Evolutionary conservation across 2,329 filamentous ascomycete genomes (phyloP).

Genomic region (Ophiostoma ulmi): DNA sequence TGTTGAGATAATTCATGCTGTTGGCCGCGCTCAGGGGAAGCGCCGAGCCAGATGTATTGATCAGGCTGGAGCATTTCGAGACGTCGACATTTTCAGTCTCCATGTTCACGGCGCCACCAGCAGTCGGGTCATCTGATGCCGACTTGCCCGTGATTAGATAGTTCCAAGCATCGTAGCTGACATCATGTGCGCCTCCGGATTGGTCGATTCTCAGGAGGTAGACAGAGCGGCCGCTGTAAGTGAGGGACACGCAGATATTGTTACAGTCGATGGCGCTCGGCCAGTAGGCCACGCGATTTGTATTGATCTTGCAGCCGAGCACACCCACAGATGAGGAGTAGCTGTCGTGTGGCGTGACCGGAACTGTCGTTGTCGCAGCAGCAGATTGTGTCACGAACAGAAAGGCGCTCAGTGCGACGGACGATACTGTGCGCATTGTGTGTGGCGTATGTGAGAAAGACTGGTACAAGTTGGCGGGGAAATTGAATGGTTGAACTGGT

Average conservation of each 20-base stretch:
- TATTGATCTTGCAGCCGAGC: constrained; percentile 55
- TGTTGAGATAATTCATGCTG: constrained; percentile 49
- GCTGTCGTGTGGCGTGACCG: constrained; percentile 50
- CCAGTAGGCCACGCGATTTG: constrained; percentile 57
- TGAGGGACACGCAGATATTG: constrained; percentile 52
- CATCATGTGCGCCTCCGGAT: constrained; percentile 52
- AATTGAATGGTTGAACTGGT: neutral
- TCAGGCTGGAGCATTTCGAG: constrained; percentile 44
- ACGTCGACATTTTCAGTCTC: constrained; percentile 42
- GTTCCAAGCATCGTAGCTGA: constrained; percentile 58
- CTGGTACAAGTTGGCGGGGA: neutral
- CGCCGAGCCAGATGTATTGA: constrained; percentile 38
- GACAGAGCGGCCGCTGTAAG: constrained; percentile 44
- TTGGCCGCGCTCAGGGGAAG: constrained; percentile 42
- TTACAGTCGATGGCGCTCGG: constrained; percentile 47
- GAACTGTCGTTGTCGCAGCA: constrained; percentile 29
- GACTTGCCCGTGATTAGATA: constrained; percentile 44
- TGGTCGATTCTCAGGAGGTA: constrained; percentile 54
- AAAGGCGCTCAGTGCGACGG: constrained; percentile 14
- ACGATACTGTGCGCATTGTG: constrained; percentile 16
- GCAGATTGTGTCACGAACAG: neutral
- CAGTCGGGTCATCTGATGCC: constrained; percentile 42
- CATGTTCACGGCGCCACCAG: constrained; percentile 48
- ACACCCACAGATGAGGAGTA: constrained; percentile 54
- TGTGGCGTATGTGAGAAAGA: neutral